Evolutionary conservation across 208 protist species (phyloP), one percentile per base, ranked within the genome.

Genomic region (Trypanosoma scelopori): DNA sequence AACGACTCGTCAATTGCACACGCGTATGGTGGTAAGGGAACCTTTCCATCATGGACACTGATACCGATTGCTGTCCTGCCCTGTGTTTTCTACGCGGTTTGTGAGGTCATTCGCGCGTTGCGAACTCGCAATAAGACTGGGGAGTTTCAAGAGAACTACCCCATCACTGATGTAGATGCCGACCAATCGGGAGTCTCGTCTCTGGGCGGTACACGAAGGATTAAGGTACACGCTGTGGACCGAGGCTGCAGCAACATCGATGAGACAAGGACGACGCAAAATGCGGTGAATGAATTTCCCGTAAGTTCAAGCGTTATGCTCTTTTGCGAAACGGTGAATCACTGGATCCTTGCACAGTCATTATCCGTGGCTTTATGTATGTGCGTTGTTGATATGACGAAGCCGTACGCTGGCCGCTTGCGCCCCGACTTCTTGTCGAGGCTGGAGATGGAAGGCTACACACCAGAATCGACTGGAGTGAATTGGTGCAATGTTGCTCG

Each of bases 331-430:
- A 65, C 60, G 35, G 41, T 71, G 23, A 77, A 84, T 63, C 65
- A 76, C 48, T 91, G 85, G 85, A 51, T 86, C 28, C 77, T 91
- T 41, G 62, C 72, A 0, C 63, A 69, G n/a, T 22, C 43, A 22
- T 68, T 72, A 35, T 52, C 64, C 32, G 25, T 78, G 15, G 46
- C 45, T 2, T 65, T 91, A 5, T 41, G 65, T 13, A 73, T 81
- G 43, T 25, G 69, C n/a, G 61, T 91, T 57, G 75, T 88, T 57
- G 62, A 80, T 43, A 16, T 45, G n/a, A 55, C 61, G 0, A 92
- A 89, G 71, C 42, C 89, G 18, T 89, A 88, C 61, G 81, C 79
- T 11, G 86, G 86, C 2, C 71, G 80, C 12, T 70, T 89, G 16
- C 77, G 82, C 15, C 82, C 82, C 32, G 82, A 92, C 56, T 89